Percentiles rank a stretch among this genome's conserved stretches.
Evolutionary conservation across 495 filamentous ascomycete species (phyloP).

Genomic region (Penicillium angulare): DNA sequence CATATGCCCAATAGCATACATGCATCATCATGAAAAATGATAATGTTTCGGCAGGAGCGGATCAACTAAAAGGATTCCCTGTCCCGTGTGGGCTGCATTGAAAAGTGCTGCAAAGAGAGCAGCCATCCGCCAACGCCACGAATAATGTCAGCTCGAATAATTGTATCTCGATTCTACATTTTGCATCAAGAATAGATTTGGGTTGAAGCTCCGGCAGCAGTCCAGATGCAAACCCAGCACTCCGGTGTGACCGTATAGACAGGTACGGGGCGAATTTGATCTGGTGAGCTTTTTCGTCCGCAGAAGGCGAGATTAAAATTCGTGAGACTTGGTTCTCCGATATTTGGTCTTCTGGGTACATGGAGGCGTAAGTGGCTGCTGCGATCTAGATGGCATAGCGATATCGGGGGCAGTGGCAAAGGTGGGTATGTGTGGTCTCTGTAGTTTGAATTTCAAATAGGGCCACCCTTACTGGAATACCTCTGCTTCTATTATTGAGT

Average conservation of each 20-base stretch:
- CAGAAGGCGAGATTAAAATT: conserved; percentile 15
- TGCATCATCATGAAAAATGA: no score
- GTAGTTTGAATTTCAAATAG: conserved; percentile 8
- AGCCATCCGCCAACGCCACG: conserved; percentile 5
- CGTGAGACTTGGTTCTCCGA: conserved; percentile 12
- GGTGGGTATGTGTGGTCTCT: not conserved
- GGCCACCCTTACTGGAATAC: not conserved
- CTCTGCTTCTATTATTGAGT: conserved; percentile 1
- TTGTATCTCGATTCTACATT: no score
- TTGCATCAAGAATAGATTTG: conserved; percentile 7
- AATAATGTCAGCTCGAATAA: conserved; percentile 10
- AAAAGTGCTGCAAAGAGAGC: not conserved
- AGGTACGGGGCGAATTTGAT: conserved; percentile 22
- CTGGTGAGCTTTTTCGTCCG: conserved; percentile 14
- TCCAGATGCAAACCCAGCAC: conserved; percentile 17
- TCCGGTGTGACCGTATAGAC: conserved; percentile 24
- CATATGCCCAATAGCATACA: no score
- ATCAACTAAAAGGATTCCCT: conserved; percentile 8
- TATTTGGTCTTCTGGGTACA: not conserved
- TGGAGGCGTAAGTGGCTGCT: not conserved
- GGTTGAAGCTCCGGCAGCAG: conserved; percentile 18
- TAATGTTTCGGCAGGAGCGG: conserved; percentile 11
- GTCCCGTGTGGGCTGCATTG: conserved; percentile 4
- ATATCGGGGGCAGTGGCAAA: not conserved
- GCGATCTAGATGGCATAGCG: conserved; percentile 3